A percentile compares a stretch with the other conserved stretches of the same genome.
Evolutionary conservation across 2,329 filamentous ascomycete species (phyloP).

Genomic region (Aotearoamyces nothofagi): DNA sequence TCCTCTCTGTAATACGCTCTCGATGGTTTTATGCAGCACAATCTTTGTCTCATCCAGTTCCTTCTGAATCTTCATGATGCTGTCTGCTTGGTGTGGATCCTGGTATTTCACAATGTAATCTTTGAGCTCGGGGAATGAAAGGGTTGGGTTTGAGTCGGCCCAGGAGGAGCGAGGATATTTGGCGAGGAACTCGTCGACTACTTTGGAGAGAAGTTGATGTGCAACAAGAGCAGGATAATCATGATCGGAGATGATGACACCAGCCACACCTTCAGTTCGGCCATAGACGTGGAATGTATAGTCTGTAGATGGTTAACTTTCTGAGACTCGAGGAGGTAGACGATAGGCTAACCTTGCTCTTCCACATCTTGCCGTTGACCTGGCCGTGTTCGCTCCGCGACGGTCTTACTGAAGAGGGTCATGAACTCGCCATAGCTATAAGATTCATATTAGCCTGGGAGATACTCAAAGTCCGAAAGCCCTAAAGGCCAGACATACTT

Average conservation of each 20-base stretch:
- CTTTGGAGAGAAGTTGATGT: conserved; percentile 74
- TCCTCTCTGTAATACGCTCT: conserved; percentile 73
- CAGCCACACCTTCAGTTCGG: conserved; percentile 58
- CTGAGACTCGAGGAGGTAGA: not conserved
- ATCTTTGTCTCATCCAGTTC: conserved; percentile 97
- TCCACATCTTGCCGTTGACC: conserved; percentile 77
- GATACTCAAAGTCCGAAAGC: too few species aligned
- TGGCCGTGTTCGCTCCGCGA: conserved; percentile 71
- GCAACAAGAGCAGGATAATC: conserved; percentile 67
- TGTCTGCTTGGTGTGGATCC: conserved; percentile 78
- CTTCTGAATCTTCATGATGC: conserved; percentile 89
- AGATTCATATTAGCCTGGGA: too few species aligned
- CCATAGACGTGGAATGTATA: conserved; percentile 69
- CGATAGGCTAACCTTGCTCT: conserved; percentile 43
- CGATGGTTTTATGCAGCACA: conserved; percentile 91
- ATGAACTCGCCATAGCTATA: conserved; percentile 48
- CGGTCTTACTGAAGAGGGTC: conserved; percentile 72
- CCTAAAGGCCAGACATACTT: conserved; percentile 31
- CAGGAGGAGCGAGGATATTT: conserved; percentile 59
- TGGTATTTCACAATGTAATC: conserved; percentile 51
- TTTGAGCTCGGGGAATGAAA: conserved; percentile 59
- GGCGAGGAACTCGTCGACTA: conserved; percentile 73
- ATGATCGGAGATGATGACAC: conserved; percentile 63
- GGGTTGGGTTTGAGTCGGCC: conserved; percentile 34
- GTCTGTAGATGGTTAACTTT: conserved; percentile 26